Conservation (phyloP, 192 early-diverging fungal genomes). For the Coemansia sp. region DNA sequence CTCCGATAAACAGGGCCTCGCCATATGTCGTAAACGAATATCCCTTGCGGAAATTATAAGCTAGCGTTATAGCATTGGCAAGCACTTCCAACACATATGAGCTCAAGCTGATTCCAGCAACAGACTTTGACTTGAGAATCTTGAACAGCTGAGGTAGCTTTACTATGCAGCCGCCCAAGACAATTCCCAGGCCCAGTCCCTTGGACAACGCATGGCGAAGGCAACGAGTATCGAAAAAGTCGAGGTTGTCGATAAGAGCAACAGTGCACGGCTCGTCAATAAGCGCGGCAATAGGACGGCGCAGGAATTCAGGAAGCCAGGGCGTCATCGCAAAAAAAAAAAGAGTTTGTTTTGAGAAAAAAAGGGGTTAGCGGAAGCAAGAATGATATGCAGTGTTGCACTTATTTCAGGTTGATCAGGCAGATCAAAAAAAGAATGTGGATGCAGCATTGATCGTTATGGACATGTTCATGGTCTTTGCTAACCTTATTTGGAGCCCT, state of each 20-base stretch:
- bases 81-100: slow-evolving; percentile 82
- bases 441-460: too few species aligned
- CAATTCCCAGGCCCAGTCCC: slow-evolving; percentile 90
- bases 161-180: slow-evolving; percentile 86
- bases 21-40: slow-evolving; percentile 91
- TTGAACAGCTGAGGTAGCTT: slow-evolving; percentile 95
- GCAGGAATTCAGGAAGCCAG: slow-evolving; percentile 62
- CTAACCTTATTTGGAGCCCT: slow-evolving; percentile 6
- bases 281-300: slow-evolving; percentile 63
- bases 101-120: slow-evolving; percentile 76
- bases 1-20: slow-evolving; percentile 77
- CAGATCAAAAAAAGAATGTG: too few species aligned
- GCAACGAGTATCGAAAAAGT: slow-evolving; percentile 69
- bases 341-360: too few species aligned
- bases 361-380: too few species aligned
- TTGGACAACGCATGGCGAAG: slow-evolving; percentile 83
- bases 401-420: too few species aligned
- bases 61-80: slow-evolving; percentile 72
- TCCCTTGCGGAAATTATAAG: slow-evolving; percentile 80
- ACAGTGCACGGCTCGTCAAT: slow-evolving; percentile 81
- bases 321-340: slow-evolving; percentile 5
- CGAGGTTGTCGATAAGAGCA: slow-evolving; percentile 69
- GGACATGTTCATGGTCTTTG: too few species aligned
- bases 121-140: slow-evolving; percentile 68
- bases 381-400: too few species aligned